Evolutionary conservation across 1,284 basidiomycete species (phyloP).

Genomic region (Ganoderma leucocontextum): DNA sequence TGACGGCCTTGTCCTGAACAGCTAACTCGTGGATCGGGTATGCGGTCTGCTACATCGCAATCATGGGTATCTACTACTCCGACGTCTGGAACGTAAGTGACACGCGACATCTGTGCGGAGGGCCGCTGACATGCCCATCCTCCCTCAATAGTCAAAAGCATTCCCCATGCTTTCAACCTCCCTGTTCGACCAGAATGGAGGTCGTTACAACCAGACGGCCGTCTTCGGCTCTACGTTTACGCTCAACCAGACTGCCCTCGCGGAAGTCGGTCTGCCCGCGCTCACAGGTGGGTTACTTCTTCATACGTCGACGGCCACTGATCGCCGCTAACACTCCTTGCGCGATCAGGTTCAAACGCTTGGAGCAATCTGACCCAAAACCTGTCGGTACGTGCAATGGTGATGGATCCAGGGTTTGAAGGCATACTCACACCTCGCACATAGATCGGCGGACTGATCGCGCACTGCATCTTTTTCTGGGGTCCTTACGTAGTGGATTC

Average conservation of each 20-base stretch:
- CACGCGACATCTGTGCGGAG: neutral
- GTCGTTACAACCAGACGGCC: conserved; percentile 60
- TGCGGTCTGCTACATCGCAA: conserved; percentile 59
- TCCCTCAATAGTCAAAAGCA: conserved; percentile 48
- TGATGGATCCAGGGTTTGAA: neutral
- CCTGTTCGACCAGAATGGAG: conserved; percentile 65
- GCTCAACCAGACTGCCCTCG: conserved; percentile 63
- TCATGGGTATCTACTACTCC: conserved; percentile 67
- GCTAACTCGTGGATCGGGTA: conserved; percentile 67
- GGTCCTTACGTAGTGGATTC: conserved; percentile 57
- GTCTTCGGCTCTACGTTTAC: conserved; percentile 60
- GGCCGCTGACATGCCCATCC: neutral
- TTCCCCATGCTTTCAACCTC: conserved; percentile 74
- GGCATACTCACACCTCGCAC: neutral
- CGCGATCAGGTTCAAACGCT: conserved; percentile 59
- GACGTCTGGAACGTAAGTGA: conserved; percentile 64
- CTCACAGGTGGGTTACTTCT: conserved; percentile 34
- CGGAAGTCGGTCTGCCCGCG: conserved; percentile 59
- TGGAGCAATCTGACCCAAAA: conserved; percentile 63
- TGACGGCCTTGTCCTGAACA: conserved; percentile 33
- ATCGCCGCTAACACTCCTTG: neutral
- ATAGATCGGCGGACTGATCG: conserved; percentile 69
- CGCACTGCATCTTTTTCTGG: conserved; percentile 70
- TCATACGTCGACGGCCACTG: neutral
- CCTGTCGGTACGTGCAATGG: conserved; percentile 51